Percentiles rank a stretch among this genome's conserved stretches.
phyloP scores from a whole-genome alignment of 1,284 basidiomycete genomes.

The Entoloma clypeatum region DNA sequence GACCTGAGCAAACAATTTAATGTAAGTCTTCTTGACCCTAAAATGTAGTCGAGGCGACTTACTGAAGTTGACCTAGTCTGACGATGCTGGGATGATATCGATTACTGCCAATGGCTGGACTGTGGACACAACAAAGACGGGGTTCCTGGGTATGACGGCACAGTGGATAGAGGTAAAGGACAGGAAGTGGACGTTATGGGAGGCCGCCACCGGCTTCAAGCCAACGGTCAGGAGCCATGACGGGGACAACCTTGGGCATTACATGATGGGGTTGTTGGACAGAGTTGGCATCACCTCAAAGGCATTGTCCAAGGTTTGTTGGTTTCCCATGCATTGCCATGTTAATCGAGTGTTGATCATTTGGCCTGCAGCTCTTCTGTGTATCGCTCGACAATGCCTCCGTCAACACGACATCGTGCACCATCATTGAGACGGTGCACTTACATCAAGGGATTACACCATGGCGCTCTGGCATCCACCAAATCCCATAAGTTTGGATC shows the following conservation, averaged over 20 bases:
- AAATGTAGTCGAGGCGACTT: no score
- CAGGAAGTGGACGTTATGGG: conserved; percentile 18
- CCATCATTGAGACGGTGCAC: background rate
- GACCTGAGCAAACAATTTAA: no score
- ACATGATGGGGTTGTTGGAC: conserved; percentile 20
- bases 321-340: no score
- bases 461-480: background rate
- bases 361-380: no score
- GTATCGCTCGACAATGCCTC: conserved; percentile 7
- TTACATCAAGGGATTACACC: background rate
- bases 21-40: no score
- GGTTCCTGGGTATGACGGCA: conserved; percentile 19
- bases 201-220: conserved; percentile 21
- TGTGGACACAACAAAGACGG: conserved; percentile 14
- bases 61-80: no score
- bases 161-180: conserved; percentile 21
- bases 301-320: conserved; percentile 21
- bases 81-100: conserved; percentile 20
- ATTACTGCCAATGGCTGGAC: conserved; percentile 22
- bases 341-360: no score
- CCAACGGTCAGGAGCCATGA: conserved; percentile 19
- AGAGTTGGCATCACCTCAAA: conserved; percentile 21
- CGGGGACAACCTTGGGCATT: conserved; percentile 24
- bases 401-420: background rate
- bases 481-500: background rate